A percentile compares a stretch with the other conserved stretches of the same genome.
Conservation (phyloP, 139 green algal genomes). For the Volvox reticuliferus region DNA sequence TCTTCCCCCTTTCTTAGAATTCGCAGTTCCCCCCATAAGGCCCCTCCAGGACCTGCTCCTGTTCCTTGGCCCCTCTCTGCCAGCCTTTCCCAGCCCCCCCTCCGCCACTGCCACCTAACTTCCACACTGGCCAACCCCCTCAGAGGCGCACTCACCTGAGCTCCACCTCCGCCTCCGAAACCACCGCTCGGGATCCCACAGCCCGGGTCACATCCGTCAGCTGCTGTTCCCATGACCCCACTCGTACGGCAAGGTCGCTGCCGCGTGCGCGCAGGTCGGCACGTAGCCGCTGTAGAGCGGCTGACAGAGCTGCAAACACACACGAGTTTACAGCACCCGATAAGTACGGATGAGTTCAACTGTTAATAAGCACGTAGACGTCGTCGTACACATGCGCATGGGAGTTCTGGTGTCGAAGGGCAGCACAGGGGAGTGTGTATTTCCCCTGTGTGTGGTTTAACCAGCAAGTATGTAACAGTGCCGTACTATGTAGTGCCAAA, state of each 20-base stretch:
- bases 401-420: too few relatives aligned
- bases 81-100: too few relatives aligned
- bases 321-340: neutral
- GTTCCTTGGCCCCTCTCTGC: too few relatives aligned
- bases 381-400: too few relatives aligned
- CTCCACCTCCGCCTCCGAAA: constrained; percentile 80
- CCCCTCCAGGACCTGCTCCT: too few relatives aligned
- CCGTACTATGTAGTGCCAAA: too few relatives aligned
- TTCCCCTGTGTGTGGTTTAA: too few relatives aligned
- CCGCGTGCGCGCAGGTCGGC: constrained; percentile 58
- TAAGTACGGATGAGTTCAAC: neutral
- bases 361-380: too few relatives aligned
- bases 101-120: neutral
- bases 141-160: constrained; percentile 43
- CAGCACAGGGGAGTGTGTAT: neutral
- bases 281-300: constrained; percentile 62
- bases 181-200: constrained; percentile 48
- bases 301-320: constrained; percentile 50
- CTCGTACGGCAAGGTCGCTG: constrained; percentile 68
- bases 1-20: too few relatives aligned
- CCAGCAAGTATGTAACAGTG: too few relatives aligned
- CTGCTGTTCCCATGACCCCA: constrained; percentile 55
- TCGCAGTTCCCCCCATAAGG: too few relatives aligned
- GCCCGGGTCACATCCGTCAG: constrained; percentile 52
- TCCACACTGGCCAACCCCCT: neutral